Evolutionary conservation across 176 grass and related monocot species (phyloP).

Genomic region (Oryza coarctata): DNA sequence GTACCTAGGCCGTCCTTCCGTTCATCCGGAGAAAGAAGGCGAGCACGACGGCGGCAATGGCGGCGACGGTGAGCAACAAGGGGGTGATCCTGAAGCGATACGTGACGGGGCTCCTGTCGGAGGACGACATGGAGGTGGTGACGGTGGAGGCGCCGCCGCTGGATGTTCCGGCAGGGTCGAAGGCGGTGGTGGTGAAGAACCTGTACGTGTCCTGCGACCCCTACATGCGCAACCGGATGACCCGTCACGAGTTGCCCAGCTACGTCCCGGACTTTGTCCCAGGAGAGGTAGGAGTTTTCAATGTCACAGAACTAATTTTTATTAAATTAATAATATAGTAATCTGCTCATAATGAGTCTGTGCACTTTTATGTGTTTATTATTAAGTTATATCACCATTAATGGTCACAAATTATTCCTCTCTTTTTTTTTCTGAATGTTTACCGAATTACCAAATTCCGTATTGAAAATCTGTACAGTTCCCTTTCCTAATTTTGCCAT

Average conservation of each 20-base stretch:
- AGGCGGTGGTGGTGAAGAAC: constrained; percentile 52
- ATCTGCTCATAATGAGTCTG: not conserved
- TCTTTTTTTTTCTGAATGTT: not conserved
- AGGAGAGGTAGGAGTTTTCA: not conserved
- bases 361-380: too few relatives aligned
- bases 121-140: constrained; percentile 52
- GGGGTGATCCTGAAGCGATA: constrained; percentile 50
- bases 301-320: not conserved
- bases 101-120: constrained; percentile 38
- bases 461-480: too few relatives aligned
- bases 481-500: too few relatives aligned
- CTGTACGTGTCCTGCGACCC: constrained; percentile 77
- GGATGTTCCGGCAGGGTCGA: not conserved
- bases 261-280: constrained; percentile 39
- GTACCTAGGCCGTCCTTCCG: too few relatives aligned
- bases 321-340: too few relatives aligned
- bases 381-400: too few relatives aligned
- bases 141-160: not conserved
- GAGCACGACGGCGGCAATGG: not conserved
- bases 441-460: not conserved
- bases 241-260: constrained; percentile 23
- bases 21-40: too few relatives aligned
- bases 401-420: not conserved
- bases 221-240: constrained; percentile 61
- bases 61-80: constrained; percentile 30